Conservation (phyloP, 75 land plant species). For the Ceratopteris richardii region DNA sequence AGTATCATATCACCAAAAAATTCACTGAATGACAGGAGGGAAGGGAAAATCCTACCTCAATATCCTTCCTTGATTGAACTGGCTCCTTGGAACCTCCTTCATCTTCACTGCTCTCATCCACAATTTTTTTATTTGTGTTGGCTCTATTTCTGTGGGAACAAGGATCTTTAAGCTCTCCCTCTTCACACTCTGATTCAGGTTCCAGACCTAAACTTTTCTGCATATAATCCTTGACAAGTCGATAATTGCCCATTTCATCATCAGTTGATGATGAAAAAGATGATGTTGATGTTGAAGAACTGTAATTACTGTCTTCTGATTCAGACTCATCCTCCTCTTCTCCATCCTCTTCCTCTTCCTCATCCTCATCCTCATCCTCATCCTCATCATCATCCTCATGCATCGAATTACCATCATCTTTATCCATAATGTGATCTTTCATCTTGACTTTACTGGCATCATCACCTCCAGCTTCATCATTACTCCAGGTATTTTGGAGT, state of each 20-base stretch:
- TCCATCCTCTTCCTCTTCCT: conserved; percentile 11
- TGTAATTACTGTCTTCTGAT: conserved; percentile 11
- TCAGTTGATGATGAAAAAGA: conserved; percentile 16
- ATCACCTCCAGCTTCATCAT: conserved; percentile 14
- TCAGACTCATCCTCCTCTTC: conserved; percentile 6
- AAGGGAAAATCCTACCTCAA: neutral
- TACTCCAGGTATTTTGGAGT: too few relatives aligned
- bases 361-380: neutral
- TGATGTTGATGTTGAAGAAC: conserved; percentile 8
- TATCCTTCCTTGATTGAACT: conserved; percentile 14
- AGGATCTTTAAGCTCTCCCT: conserved; percentile 12
- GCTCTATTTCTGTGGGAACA: neutral
- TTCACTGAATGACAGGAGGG: too few relatives aligned
- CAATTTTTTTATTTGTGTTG: neutral
- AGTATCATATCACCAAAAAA: too few relatives aligned
- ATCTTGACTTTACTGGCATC: too few relatives aligned
- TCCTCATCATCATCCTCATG: too few relatives aligned
- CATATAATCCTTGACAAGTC: too few relatives aligned
- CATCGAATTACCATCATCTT: too few relatives aligned
- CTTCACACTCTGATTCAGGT: conserved; percentile 19
- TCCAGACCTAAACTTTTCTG: conserved; percentile 8
- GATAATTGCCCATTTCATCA: conserved; percentile 11
- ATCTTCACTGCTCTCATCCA: conserved; percentile 17
- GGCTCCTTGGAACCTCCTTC: conserved; percentile 25
- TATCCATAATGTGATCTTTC: too few relatives aligned